Percentiles rank a stretch among this genome's conserved stretches.
Evolutionary conservation across 441 rosid genomes (phyloP).

Genomic region (Dalechampia spathulata): DNA sequence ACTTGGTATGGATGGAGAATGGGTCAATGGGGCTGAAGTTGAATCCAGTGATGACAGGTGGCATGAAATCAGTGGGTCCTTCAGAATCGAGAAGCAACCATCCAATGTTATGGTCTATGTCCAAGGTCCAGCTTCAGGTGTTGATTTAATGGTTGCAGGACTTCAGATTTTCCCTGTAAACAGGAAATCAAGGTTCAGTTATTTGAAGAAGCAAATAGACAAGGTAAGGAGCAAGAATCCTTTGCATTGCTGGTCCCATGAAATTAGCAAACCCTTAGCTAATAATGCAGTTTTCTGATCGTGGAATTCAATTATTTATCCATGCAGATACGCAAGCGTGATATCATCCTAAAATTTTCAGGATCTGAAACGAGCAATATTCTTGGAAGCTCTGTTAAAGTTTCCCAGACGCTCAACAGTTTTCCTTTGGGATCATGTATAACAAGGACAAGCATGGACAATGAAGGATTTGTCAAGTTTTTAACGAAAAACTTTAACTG

Average conservation of each 20-base stretch:
- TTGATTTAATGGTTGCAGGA: slow-evolving; percentile 71
- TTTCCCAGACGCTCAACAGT: slow-evolving; percentile 61
- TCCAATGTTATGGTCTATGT: slow-evolving; percentile 63
- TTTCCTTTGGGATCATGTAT: slow-evolving; percentile 86
- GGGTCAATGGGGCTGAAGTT: slow-evolving; percentile 83
- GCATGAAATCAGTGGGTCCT: slow-evolving; percentile 81
- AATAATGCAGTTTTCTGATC: slow-evolving; percentile 7
- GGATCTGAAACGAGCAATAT: slow-evolving; percentile 31
- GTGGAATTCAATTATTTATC: not conserved
- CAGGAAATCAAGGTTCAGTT: slow-evolving; percentile 47
- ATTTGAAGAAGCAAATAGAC: slow-evolving; percentile 54
- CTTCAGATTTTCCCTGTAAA: slow-evolving; percentile 72
- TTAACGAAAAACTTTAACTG: slow-evolving; percentile 66
- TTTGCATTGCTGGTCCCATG: not conserved
- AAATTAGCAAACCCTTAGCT: not conserved
- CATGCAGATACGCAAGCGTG: slow-evolving; percentile 73
- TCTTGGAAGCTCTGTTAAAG: slow-evolving; percentile 37
- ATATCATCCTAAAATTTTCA: slow-evolving; percentile 56
- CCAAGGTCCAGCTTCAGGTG: slow-evolving; percentile 78
- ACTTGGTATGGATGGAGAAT: slow-evolving; percentile 64
- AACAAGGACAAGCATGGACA: slow-evolving; percentile 66
- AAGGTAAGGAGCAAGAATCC: slow-evolving; percentile 36
- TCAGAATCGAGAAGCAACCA: slow-evolving; percentile 80
- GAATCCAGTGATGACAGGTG: slow-evolving; percentile 55
- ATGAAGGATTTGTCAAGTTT: slow-evolving; percentile 70